Base-by-base conservation (phyloP, 371 early-diverging fungal genomes). In the Saksenaea vasiformis region DNA sequence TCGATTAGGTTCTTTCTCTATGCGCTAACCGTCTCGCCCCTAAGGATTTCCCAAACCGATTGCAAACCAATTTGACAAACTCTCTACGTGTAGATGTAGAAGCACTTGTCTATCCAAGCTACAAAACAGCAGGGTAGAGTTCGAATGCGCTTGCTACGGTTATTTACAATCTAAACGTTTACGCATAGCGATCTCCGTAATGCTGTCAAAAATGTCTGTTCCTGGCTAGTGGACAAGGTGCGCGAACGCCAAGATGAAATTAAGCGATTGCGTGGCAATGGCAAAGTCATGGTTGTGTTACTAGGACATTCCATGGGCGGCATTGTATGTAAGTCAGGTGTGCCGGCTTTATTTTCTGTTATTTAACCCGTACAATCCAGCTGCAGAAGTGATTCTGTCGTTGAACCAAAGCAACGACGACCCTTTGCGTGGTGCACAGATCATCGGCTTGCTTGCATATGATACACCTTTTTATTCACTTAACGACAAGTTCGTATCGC, bases 271-370 rank as follows among this genome's bases (percentile, higher is more conserved):
- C 56, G 59, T 27, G 64, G 64, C 3, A 74, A 66, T 1, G 82
- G 82, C 41, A 77, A 70, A 11, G 60, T 78, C 0, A 68, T 75
- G 66, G 61, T 81, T 51, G 71, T 73, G 15, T 43, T 83, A 14
- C 51, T 78, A 10, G 88, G 86, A 0, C 88, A 87, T 59, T 86
- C 86, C 1, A 86, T 87, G 85, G 88, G 88, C 51, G 88, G 88
- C 28, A 72, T 87, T 62, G 85, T 87, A 3, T 80, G 87, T 87
- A 84, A 73, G 76, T 58, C 15, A 26, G 22, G 26, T 17, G 28
- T 14, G 17, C 24, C 9, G 27, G 26, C 31, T 31, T 15, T 1
- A 28, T 28, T 17, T 47, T 28, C 37, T 14, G 17, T 36, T 27
- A 27, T 39, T 26, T 37, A 60, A 13, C 8, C 7, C 11, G 2